Conservation (phyloP, 306 rosid genomes). For the Dryas alaskensis region DNA sequence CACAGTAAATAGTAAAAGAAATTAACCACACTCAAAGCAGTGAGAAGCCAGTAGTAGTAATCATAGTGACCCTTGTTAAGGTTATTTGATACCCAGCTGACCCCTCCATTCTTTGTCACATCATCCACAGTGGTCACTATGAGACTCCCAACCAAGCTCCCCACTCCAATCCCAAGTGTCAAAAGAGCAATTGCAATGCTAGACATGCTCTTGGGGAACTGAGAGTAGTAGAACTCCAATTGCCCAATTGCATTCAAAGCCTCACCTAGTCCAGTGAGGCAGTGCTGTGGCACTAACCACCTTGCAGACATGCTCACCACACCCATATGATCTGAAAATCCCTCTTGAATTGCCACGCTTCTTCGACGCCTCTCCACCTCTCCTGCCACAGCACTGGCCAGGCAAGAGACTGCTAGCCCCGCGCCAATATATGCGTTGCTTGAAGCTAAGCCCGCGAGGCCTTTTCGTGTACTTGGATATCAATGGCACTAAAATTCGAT, state of each 20-base stretch:
- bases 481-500: slow-evolving; percentile 44
- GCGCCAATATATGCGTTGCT: slow-evolving; percentile 58
- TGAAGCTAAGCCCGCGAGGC: slow-evolving; percentile 32
- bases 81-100: slow-evolving; percentile 54
- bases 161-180: slow-evolving; percentile 46
- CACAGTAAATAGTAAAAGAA: slow-evolving; percentile 50
- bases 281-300: slow-evolving; percentile 75
- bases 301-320: slow-evolving; percentile 56
- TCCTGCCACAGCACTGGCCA: slow-evolving; percentile 43
- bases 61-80: slow-evolving; percentile 63
- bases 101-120: slow-evolving; percentile 32
- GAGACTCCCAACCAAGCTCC: slow-evolving; percentile 49
- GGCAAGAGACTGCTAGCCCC: slow-evolving; percentile 48
- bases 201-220: slow-evolving; percentile 67
- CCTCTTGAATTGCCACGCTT: slow-evolving; percentile 45
- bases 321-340: slow-evolving; percentile 24
- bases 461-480: slow-evolving; percentile 37
- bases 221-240: slow-evolving; percentile 70
- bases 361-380: slow-evolving; percentile 54
- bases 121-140: slow-evolving; percentile 35
- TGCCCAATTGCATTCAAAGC: slow-evolving; percentile 65
- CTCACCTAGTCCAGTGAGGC: slow-evolving; percentile 65
- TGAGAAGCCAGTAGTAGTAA: slow-evolving; percentile 55
- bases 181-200: slow-evolving; percentile 64
- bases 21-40: slow-evolving; percentile 44